Conservation (phyloP, 2,329 filamentous ascomycete species). For the Apiospora phragmitis region DNA sequence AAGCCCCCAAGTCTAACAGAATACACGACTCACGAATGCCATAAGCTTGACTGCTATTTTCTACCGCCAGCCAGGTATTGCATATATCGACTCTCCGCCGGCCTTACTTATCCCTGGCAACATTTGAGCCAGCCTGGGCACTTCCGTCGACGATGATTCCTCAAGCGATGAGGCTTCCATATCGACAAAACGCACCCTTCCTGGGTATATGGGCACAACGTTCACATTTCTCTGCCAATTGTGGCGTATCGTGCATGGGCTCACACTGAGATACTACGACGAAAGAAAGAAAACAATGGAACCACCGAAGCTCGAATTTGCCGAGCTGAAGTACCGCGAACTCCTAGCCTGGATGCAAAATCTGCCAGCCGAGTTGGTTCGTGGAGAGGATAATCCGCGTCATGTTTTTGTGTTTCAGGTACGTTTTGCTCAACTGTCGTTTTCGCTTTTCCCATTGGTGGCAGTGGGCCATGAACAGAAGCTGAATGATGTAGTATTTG, state of each 20-base stretch:
- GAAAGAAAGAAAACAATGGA: slow-evolving; percentile 9
- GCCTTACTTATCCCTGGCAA: slow-evolving; percentile 24
- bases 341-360: slow-evolving; percentile 38
- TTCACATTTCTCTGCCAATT: slow-evolving; percentile 36
- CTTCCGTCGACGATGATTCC: background rate
- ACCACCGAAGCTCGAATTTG: slow-evolving; percentile 24
- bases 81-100: slow-evolving; percentile 24
- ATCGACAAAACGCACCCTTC: background rate
- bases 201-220: slow-evolving; percentile 22
- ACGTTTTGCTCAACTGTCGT: slow-evolving; percentile 20
- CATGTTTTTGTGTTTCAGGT: slow-evolving; percentile 41
- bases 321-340: slow-evolving; percentile 40
- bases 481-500: slow-evolving; percentile 35
- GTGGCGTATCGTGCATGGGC: slow-evolving; percentile 38
- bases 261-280: slow-evolving; percentile 29
- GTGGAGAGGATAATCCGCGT: slow-evolving; percentile 29
- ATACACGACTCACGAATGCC: background rate
- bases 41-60: slow-evolving; percentile 33
- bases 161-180: slow-evolving; percentile 15
- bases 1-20: background rate
- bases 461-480: slow-evolving; percentile 11
- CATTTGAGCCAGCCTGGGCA: no score
- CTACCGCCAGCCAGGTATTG: slow-evolving; percentile 33
- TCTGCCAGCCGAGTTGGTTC: slow-evolving; percentile 29
- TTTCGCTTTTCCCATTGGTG: background rate